A percentile compares a stretch with the other conserved stretches of the same genome.
phyloP scores from a whole-genome alignment of 257 asterid species.

The Leonotis leonurus region DNA sequence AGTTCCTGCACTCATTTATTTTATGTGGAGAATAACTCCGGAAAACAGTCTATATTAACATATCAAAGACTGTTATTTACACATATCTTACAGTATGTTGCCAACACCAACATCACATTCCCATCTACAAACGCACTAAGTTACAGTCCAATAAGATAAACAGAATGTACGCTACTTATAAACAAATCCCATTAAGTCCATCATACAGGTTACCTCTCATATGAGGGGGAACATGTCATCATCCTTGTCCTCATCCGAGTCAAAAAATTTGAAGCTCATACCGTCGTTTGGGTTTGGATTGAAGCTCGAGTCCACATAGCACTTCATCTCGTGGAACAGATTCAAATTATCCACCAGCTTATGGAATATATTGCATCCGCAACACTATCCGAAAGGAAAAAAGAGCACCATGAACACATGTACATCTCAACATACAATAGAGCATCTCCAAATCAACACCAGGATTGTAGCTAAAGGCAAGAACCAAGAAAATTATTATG shows the following conservation, averaged over 20 bases:
- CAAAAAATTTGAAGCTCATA: slow-evolving; percentile 48
- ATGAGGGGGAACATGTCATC: slow-evolving; percentile 43
- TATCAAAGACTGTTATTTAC: not conserved
- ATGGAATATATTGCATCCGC: slow-evolving; percentile 92
- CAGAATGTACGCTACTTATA: slow-evolving; percentile 33
- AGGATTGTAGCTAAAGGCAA: too few relatives aligned
- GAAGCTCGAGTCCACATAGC: slow-evolving; percentile 80
- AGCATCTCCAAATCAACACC: not conserved
- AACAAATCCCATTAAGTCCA: not conserved
- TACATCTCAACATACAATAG: not conserved
- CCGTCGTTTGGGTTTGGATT: slow-evolving; percentile 48
- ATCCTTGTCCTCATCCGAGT: slow-evolving; percentile 40
- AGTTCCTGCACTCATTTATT: not conserved
- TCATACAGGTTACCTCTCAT: slow-evolving; percentile 32
- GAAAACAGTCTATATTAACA: not conserved
- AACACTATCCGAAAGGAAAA: slow-evolving; percentile 46
- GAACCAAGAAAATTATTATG: too few relatives aligned
- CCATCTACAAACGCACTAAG: slow-evolving; percentile 21
- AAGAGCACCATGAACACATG: not conserved
- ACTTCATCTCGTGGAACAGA: slow-evolving; percentile 85
- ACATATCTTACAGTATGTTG: not conserved
- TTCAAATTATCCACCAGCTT: slow-evolving; percentile 93
- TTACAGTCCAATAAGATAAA: slow-evolving; percentile 7
- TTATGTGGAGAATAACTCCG: not conserved
- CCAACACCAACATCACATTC: slow-evolving; percentile 7